Evolutionary conservation across 352 stramenopile genomes (phyloP), one percentile per base, ranked within the genome.

Genomic region (Globisporangium splendens): DNA sequence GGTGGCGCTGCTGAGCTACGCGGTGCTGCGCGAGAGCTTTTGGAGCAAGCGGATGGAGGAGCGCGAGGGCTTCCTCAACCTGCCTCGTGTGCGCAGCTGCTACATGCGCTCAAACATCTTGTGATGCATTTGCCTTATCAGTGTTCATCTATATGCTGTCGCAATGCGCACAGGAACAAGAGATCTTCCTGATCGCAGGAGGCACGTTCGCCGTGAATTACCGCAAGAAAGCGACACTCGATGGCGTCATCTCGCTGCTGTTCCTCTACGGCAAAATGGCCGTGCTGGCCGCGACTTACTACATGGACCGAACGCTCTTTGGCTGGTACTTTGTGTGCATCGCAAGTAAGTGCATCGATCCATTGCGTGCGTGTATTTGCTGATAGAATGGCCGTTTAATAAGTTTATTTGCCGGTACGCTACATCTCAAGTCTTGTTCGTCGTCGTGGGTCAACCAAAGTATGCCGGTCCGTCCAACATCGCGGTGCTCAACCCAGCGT

Each of bases 241-340:
- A 92, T 28, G 82, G 77, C 24, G 69, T 85, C 55, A 48, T 90
- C 39, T 62, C 79, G n/a, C 71, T 86, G 55, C 71, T 88, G 52
- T 87, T 89, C 62, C 66, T 86, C 60, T 89, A 89, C 60, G 68
- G 67, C 66, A 92, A 92, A 51, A 54, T 77, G 21, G 79, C 68
- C 31, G 60, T 90, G n/a, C 56, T 83, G 12, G 79, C 76, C 1
- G 70, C 70, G 51, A 73, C 83, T 48, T 92, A 87, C 65, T 86
- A 90, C 57, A 64, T 92, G 35, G 77, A 92, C 63, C 66, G 65
- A 12, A 73, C 62, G 38, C 44, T 88, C 46, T 86, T 83, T 57
- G 79, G 73, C 50, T 89, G 77, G 77, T 88, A 83, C 52, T 55
- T 72, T 2, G 70, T 77, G 28, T 79, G 83, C 41, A 82, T 77